phyloP scores from a whole-genome alignment of 352 stramenopile species.

The Globisporangium alternatum region DNA sequence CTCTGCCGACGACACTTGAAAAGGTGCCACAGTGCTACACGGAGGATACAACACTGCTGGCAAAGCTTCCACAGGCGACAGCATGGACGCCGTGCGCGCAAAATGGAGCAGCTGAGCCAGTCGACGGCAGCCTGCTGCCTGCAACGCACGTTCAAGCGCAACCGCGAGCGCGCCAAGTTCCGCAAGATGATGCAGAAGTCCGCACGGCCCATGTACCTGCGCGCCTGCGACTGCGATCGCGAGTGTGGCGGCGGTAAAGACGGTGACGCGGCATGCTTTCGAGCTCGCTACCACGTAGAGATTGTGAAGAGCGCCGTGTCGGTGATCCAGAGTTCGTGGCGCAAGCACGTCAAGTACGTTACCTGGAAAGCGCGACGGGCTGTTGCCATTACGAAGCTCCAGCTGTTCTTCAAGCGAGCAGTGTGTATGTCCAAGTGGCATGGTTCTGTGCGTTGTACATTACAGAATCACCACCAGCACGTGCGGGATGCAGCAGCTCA shows the following conservation, averaged over 20 bases:
- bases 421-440: constrained; percentile 13
- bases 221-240: constrained; percentile 20
- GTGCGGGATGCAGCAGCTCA: background rate
- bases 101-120: constrained; percentile 22
- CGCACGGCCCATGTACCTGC: constrained; percentile 47
- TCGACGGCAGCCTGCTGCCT: constrained; percentile 46
- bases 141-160: constrained; percentile 41
- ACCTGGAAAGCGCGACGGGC: constrained; percentile 11
- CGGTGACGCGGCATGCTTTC: constrained; percentile 20
- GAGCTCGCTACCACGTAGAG: constrained; percentile 24
- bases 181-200: constrained; percentile 30
- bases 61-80: constrained; percentile 11
- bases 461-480: constrained; percentile 1
- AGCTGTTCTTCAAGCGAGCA: constrained; percentile 11
- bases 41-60: constrained; percentile 43
- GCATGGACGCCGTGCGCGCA: constrained; percentile 22
- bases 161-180: constrained; percentile 27
- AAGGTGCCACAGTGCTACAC: constrained; percentile 21
- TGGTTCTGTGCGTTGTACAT: background rate
- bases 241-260: background rate
- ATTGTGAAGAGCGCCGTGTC: constrained; percentile 44
- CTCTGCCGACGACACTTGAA: constrained; percentile 38
- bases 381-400: constrained; percentile 4
- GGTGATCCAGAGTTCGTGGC: constrained; percentile 52
- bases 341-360: constrained; percentile 25